Base-by-base conservation (phyloP, 176 grass and related monocot species). In the Coix lacrymajobi region DNA sequence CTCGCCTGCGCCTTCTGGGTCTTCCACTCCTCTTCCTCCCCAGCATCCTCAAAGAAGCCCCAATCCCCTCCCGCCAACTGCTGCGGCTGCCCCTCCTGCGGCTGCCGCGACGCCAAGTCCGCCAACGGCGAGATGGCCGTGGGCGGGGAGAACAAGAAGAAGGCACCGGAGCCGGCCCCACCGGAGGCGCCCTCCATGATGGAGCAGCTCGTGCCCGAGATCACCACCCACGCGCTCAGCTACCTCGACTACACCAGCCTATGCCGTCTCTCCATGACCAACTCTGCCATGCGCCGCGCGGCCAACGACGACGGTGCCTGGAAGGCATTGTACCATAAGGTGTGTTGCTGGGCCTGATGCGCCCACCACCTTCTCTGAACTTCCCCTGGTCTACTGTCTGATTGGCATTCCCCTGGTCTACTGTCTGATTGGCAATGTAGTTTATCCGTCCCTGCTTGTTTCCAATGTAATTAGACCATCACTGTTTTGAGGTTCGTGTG, bases 131-230 rank as follows among this genome's bases (percentile, higher is more conserved):
- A 96, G 65, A 96, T 94, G 87, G 90, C 85, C n/a, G 87, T 91
- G 73, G 91, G 87, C 52, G 67, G 81, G 80, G 88, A 91, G 36
- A 84, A 75, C 44, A 91, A 82, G 67, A 89, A 80, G 37, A 94
- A 89, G 88, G 76, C 79, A 28, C 34, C 48, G 9, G 70, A 74
- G 20, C 73, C 56, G n/a, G 60, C 60, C 40, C 86, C 20, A 44
- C 49, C 14, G 15, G 45, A 34, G 43, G 46, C 89, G 19, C 89
- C 78, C 34, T 99, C 97, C 84, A 99, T 99, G 97, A 94, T 99
- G 93, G 93, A 99, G 85, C 97, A 96, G 74, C 87, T 99, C 85
- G 97, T 96, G 85, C 97, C 93, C 39, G 93, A 99, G 89, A 96
- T 99, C 65, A 96, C 93, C 38, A 99, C 91, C 62, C 93, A 99